Base-by-base conservation (phyloP, 345 rosid genomes). In the Gossypium turneri region DNA sequence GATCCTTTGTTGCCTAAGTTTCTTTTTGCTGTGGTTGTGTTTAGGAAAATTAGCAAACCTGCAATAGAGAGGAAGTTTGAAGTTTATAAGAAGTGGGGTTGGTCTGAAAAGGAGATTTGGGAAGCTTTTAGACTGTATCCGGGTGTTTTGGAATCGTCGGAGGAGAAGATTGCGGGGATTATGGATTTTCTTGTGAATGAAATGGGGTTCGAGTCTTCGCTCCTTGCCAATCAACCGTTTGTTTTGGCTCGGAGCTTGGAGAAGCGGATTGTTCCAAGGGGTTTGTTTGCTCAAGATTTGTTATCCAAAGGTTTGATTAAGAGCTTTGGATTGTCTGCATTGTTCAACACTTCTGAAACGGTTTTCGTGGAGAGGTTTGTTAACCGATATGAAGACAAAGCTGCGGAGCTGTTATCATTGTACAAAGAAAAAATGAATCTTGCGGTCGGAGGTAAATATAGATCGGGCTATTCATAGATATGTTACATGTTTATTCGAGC, bases 181-280 rank as follows among this genome's bases (percentile, higher is more conserved):
- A 72, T 75, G 79, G 70, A 71, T 44, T 76, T 72, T 34, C 48
- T 67, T 22, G 80, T 74, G 44, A 77, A 73, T 55, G 59, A 62
- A 69, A 73, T 81, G 80, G 78, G 74, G 0, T 47, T 25, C 19
- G 25, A 63, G 16, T 9, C 78, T 74, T 69, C 47, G 1, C 2
- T 5, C 2, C 50, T 77, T 2, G 15, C 53, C 3, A 15, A 64
- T 51, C 20, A n/a, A 2, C 73, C 76, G 1, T 13, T 6, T 22
- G 2, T 77, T 38, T 0, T 47, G 22, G 11, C 3, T 0, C 6
- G 48, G 38, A 77, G 78, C 50, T 43, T 85, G 60, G 73, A 81
- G 66, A 84, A 82, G 70, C 67, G 84, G 55, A 57, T 84, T 53
- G 7, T 79, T 48, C 88, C 88, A 0, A 62, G 90, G 76, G 63